phyloP scores from a whole-genome alignment of 345 rosid species.

The Syzygium jambos region DNA sequence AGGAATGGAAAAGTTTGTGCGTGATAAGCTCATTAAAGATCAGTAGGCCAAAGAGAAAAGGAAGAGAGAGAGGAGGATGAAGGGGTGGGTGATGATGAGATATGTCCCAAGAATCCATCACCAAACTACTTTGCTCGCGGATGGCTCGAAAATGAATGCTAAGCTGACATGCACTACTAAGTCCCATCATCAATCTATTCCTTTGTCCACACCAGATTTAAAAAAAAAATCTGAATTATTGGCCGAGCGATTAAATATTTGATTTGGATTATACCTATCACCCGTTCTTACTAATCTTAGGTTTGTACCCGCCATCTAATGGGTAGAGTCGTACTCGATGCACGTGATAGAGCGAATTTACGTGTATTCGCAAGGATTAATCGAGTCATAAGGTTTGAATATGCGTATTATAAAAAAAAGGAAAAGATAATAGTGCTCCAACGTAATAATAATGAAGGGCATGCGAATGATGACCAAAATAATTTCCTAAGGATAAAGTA shows the following conservation, averaged over 20 bases:
- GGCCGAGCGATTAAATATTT: not conserved
- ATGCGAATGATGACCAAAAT: not conserved
- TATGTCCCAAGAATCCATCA: not conserved
- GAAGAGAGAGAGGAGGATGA: not conserved
- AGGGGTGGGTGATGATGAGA: not conserved
- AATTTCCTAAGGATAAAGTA: not conserved
- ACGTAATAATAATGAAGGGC: not conserved
- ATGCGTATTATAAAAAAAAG: not conserved
- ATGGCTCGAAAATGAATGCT: not conserved
- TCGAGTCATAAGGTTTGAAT: fast-evolving
- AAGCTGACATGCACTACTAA: not conserved
- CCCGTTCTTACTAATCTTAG: not conserved
- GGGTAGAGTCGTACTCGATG: not conserved
- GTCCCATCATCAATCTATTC: not conserved
- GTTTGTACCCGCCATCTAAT: not conserved
- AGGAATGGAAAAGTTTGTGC: not conserved
- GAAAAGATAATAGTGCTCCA: not conserved
- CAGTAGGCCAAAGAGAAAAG: not conserved
- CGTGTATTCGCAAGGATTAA: not conserved
- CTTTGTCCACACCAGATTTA: not conserved
- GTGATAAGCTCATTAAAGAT: not conserved
- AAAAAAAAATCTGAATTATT: not conserved
- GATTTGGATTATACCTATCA: not conserved
- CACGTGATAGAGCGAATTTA: no score
- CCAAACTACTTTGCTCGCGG: not conserved